Evolutionary conservation across 129 eudicot genomes (phyloP).

Genomic region (Kitagawia praeruptora): DNA sequence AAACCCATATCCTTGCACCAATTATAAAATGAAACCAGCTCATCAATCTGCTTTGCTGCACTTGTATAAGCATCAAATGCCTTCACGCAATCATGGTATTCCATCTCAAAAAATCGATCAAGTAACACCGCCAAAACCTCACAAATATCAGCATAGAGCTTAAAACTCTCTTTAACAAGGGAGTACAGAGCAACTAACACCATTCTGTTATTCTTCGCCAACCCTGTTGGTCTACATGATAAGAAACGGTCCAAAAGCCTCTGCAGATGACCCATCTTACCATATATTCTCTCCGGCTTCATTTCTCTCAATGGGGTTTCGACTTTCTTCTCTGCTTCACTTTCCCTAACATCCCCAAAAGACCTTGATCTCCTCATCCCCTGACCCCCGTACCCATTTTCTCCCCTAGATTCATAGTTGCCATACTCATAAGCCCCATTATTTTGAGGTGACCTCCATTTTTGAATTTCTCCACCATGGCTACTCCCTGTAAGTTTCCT

Average conservation of each 20-base stretch:
- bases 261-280: constrained; percentile 25
- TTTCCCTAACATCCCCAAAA: constrained; percentile 12
- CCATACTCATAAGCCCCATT: constrained; percentile 4
- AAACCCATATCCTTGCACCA: constrained; percentile 36
- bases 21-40: constrained; percentile 27
- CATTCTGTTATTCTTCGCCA: constrained; percentile 23
- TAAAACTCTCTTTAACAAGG: constrained; percentile 36
- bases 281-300: constrained; percentile 30
- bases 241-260: constrained; percentile 35
- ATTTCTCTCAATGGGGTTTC: constrained; percentile 22
- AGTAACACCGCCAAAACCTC: constrained; percentile 29
- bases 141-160: constrained; percentile 30
- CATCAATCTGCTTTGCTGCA: constrained; percentile 34
- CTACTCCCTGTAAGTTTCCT: constrained; percentile 3
- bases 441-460: constrained; percentile 4
- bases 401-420: not conserved
- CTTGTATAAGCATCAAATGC: constrained; percentile 23
- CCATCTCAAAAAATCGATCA: constrained; percentile 31
- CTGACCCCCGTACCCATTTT: constrained; percentile 5
- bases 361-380: constrained; percentile 16
- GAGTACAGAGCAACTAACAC: constrained; percentile 23
- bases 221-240: constrained; percentile 35
- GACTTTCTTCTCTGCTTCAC: not conserved
- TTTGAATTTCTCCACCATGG: constrained; percentile 10
- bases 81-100: constrained; percentile 19